Percentiles rank a stretch among this genome's conserved stretches.
phyloP scores from a whole-genome alignment of 2,329 filamentous ascomycete species.

The Tolypocladium cylindrosporum region DNA sequence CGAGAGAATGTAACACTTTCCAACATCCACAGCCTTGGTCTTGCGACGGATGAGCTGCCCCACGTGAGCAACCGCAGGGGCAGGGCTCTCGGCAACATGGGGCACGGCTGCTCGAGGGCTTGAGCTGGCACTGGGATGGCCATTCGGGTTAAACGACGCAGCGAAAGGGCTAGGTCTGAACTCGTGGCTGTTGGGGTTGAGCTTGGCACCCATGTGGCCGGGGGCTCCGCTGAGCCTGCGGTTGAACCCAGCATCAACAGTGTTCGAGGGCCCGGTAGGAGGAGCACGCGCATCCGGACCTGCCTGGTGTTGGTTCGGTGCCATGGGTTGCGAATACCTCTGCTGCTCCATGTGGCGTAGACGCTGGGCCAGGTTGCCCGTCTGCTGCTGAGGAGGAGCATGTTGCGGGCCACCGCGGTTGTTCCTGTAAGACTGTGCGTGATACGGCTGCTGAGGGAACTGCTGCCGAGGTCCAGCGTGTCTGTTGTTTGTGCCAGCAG shows the following conservation, averaged over 20 bases:
- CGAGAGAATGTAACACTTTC: slow-evolving; percentile 50
- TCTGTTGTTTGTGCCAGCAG: slow-evolving; percentile 22
- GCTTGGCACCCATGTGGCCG: slow-evolving; percentile 41
- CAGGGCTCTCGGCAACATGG: slow-evolving; percentile 25
- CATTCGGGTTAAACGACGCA: slow-evolving; percentile 66
- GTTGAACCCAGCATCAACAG: slow-evolving; percentile 40
- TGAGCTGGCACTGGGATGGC: slow-evolving; percentile 54
- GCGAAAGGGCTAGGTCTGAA: slow-evolving; percentile 82
- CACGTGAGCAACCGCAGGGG: slow-evolving; percentile 9
- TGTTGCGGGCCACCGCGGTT: slow-evolving; percentile 35
- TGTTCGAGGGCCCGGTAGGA: slow-evolving; percentile 61
- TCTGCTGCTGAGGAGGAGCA: slow-evolving; percentile 27
- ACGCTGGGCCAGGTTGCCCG: slow-evolving; percentile 38
- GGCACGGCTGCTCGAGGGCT: slow-evolving; percentile 59
- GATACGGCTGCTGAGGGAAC: slow-evolving; percentile 35
- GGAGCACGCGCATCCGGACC: slow-evolving; percentile 59
- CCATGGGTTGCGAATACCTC: slow-evolving; percentile 33
- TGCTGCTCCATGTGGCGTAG: slow-evolving; percentile 43
- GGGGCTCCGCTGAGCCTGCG: slow-evolving; percentile 42
- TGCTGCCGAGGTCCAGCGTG: slow-evolving; percentile 38
- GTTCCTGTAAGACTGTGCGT: slow-evolving; percentile 36
- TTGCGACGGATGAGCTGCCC: slow-evolving; percentile 58
- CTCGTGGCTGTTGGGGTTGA: slow-evolving; percentile 61
- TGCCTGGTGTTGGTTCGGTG: slow-evolving; percentile 39
- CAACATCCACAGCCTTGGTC: slow-evolving; percentile 59